Base-by-base conservation (phyloP, 1,284 basidiomycete genomes). In the Trametes pubescens region DNA sequence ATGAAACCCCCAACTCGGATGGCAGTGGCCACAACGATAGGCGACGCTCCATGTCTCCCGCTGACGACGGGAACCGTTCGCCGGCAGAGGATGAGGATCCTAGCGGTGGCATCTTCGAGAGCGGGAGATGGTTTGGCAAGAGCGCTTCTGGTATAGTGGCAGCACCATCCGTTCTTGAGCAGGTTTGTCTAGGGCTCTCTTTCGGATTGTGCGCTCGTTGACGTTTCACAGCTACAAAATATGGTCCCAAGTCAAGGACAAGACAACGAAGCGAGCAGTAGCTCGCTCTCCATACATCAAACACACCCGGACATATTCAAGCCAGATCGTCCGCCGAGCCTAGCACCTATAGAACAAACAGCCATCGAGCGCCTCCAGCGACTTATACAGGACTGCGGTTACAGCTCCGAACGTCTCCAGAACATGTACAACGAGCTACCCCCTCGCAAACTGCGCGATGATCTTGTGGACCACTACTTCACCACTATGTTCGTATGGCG, bases 361-460 rank as follows among this genome's bases (percentile, higher is more conserved):
- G 87, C 91, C n/a, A 90, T 84, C 6, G 91, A 93, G 71, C 92
- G 91, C 69, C 77, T 94, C 60, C 89, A 94, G 76, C 86, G 87
- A 51, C 83, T 97, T 46, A 91, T 96, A 51, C 91, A 92, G 72
- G 94, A 97, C 76, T 96, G 93, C 74, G 95, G 95, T 2, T 92
- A 96, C 55, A 88, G 91, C 32, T 91, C 94, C 3, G 92, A 94
- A 70, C 95, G 95, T 77, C 89, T 96, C 51, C 91, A 5, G 93
- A 96, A 74, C 84, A 96, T n/a, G 82, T 96, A 40, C 89, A 54
- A 93, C 74, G 94, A 96, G 72, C 83, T 97, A 43, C 95, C 95
- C 29, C 90, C 92, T 1, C 86, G 86, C 62, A 82, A 86, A 60
- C 83, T 90, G 44, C 90, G 91, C 5, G 89, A 93, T 70, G 85